These are phyloP conservation scores for Eucalyptus lansdowneana DNA, from an alignment of 345 rosid genomes.

Conservation along the genomic window DNA sequence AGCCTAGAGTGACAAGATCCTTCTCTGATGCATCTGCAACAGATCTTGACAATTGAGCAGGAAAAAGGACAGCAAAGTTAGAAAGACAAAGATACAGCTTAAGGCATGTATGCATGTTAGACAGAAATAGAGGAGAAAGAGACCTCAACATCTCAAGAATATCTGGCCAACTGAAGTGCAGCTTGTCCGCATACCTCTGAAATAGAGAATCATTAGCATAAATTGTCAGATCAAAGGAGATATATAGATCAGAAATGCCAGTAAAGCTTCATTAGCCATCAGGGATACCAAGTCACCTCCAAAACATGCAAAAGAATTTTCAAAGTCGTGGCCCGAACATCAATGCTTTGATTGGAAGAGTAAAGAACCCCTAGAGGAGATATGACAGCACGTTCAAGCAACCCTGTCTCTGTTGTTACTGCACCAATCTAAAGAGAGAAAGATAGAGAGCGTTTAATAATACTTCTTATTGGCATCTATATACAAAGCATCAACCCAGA, in stretches of 20 bases:
- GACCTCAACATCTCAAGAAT: constrained; percentile 94
- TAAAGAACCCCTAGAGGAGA: constrained; percentile 79
- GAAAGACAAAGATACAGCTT: background rate
- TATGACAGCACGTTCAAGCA: constrained; percentile 74
- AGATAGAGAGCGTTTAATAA: background rate
- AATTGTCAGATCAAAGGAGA: background rate
- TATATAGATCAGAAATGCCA: background rate
- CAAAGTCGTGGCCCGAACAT: constrained; percentile 78
- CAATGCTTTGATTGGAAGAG: constrained; percentile 66
- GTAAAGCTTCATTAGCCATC: background rate
- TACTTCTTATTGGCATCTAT: background rate
- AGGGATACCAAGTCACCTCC: constrained; percentile 46
- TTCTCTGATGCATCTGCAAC: constrained; percentile 94
- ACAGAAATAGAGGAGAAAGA: background rate
- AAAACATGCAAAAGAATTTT: constrained; percentile 93
- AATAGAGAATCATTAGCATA: background rate
- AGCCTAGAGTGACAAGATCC: constrained; percentile 83
- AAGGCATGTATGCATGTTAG: background rate
- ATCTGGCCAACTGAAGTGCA: constrained; percentile 77
- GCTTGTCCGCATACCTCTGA: constrained; percentile 91
- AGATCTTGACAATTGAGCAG: constrained; percentile 36
- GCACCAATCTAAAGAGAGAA: constrained; percentile 33
- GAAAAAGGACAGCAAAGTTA: background rate
- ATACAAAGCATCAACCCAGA: background rate
- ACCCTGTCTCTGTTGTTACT: constrained; percentile 33